phyloP scores from a whole-genome alignment of 2,329 filamentous ascomycete genomes.

The Decorospora gaudefroyi region DNA sequence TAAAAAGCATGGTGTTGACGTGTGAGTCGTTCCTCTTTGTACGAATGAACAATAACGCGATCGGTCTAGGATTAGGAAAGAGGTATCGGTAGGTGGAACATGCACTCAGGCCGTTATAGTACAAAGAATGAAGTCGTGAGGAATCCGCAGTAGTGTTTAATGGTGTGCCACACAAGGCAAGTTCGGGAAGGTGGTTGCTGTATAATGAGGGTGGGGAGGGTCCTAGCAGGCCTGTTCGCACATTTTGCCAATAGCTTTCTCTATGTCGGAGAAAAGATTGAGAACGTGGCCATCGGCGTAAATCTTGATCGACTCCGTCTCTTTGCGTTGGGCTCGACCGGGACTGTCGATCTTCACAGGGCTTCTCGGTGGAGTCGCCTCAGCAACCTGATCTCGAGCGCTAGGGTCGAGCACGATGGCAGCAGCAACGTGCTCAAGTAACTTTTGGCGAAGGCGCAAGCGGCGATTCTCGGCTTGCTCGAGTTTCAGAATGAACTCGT shows the following conservation, averaged over 20 bases:
- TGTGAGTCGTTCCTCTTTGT: constrained; percentile 9
- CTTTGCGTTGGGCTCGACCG: constrained; percentile 39
- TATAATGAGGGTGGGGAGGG: constrained; percentile 8
- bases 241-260: constrained; percentile 50
- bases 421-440: constrained; percentile 79
- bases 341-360: constrained; percentile 47
- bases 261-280: constrained; percentile 50
- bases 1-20: constrained; percentile 12
- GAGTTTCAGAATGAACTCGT: constrained; percentile 80
- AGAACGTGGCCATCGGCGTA: constrained; percentile 51
- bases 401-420: constrained; percentile 53
- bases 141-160: constrained; percentile 24
- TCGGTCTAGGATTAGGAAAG: constrained; percentile 15
- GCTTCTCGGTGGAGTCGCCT: constrained; percentile 48
- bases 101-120: constrained; percentile 37
- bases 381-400: constrained; percentile 33
- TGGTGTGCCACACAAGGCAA: constrained; percentile 24
- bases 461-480: constrained; percentile 79
- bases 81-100: constrained; percentile 19
- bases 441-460: constrained; percentile 74
- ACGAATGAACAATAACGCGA: constrained; percentile 17
- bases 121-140: constrained; percentile 26
- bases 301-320: constrained; percentile 51
- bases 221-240: constrained; percentile 48
- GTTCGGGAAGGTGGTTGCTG: constrained; percentile 15